Evolutionary conservation across 768 basidiomycete genomes (phyloP).

Genomic region (Daedalea quercina): DNA sequence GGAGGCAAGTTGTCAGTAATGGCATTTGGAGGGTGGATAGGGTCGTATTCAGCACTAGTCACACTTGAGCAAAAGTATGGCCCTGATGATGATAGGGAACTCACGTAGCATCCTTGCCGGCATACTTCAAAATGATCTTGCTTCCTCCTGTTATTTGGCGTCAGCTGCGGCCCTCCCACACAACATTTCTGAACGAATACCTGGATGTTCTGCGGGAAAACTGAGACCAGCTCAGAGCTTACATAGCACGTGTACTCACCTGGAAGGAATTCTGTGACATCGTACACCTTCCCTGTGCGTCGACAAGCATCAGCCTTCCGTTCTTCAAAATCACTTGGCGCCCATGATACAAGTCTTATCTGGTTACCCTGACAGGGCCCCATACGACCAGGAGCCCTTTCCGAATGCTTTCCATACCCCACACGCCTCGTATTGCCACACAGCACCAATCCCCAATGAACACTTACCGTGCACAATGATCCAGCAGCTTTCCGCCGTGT

Average conservation of each 20-base stretch:
- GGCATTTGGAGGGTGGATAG: slow-evolving; percentile 82
- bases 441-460: not conserved
- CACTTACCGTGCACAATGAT: slow-evolving; percentile 62
- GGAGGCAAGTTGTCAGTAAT: slow-evolving; percentile 70
- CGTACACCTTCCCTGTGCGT: slow-evolving; percentile 33
- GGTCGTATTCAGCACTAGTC: slow-evolving; percentile 59
- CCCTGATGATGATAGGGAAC: not conserved
- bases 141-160: slow-evolving; percentile 31
- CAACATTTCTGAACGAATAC: not conserved
- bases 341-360: too few species aligned
- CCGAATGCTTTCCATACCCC: too few species aligned
- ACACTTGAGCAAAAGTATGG: too few species aligned
- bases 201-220: slow-evolving; percentile 12
- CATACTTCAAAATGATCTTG: slow-evolving; percentile 46
- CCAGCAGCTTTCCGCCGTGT: slow-evolving; percentile 57
- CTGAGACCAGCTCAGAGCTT: not conserved
- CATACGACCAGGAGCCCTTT: too few species aligned
- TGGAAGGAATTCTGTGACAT: slow-evolving; percentile 35
- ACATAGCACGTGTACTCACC: slow-evolving; percentile 17
- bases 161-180: not conserved
- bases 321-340: too few species aligned
- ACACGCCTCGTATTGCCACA: not conserved
- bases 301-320: not conserved
- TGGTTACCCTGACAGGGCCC: too few species aligned
- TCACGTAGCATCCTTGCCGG: slow-evolving; percentile 42